Percentiles rank a stretch among this genome's conserved stretches.
Evolutionary conservation across 1,284 basidiomycete species (phyloP).

Genomic region (Takashimella koratensis): DNA sequence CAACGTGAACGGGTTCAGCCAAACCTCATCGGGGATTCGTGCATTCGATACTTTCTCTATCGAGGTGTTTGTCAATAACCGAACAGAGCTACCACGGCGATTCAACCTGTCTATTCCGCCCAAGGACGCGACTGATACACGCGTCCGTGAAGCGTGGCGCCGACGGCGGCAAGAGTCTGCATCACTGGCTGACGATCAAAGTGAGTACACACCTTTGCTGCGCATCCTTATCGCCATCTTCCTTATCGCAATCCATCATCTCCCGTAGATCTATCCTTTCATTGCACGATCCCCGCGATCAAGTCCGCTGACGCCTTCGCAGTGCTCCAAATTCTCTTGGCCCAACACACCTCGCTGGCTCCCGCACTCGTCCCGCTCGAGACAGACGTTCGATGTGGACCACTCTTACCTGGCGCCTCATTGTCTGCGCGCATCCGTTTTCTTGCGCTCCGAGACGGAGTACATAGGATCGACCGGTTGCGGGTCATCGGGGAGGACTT

Average conservation of each 20-base stretch:
- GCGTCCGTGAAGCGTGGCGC: constrained; percentile 24
- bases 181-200: constrained; percentile 16
- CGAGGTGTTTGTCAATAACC: constrained; percentile 85
- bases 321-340: constrained; percentile 35
- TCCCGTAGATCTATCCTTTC: not conserved
- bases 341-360: constrained; percentile 22
- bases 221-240: too few relatives aligned
- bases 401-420: constrained; percentile 71
- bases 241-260: not conserved
- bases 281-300: not conserved
- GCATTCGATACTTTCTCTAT: constrained; percentile 72
- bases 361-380: constrained; percentile 70
- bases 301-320: constrained; percentile 30
- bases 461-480: constrained; percentile 70
- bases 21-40: constrained; percentile 52
- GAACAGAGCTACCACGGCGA: constrained; percentile 67
- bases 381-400: constrained; percentile 75
- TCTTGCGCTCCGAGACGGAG: constrained; percentile 70
- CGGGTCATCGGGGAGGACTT: constrained; percentile 67
- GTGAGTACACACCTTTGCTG: too few relatives aligned
- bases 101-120: constrained; percentile 71
- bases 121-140: constrained; percentile 50
- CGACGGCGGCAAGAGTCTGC: constrained; percentile 8
- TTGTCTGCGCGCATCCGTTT: constrained; percentile 84
- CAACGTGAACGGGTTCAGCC: not conserved